Evolutionary conservation across 805 yeast genomes (phyloP).

Genomic region (Teunomyces gatunensis): DNA sequence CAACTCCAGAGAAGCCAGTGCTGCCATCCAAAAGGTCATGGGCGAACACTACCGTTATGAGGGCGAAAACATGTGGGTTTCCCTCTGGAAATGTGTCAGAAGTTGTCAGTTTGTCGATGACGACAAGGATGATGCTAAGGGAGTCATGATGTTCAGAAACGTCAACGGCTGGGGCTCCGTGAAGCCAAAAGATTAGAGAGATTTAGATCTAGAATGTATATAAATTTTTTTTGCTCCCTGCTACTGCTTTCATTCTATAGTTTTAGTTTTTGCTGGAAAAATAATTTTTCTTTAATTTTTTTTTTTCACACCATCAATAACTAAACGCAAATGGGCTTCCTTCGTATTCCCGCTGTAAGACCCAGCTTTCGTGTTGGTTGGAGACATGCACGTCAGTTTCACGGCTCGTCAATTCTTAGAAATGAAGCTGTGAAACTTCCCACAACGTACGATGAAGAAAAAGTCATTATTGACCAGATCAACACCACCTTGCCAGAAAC

Average conservation of each 20-base stretch:
- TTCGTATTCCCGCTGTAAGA: slow-evolving; percentile 3
- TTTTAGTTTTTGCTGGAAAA: no score
- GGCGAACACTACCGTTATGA: slow-evolving; percentile 71
- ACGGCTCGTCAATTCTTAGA: background rate
- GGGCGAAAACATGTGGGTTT: slow-evolving; percentile 71
- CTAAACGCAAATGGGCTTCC: slow-evolving; percentile 1
- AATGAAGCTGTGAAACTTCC: slow-evolving; percentile 21
- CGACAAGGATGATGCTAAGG: slow-evolving; percentile 65
- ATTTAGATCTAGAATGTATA: background rate
- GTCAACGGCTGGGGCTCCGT: slow-evolving; percentile 46
- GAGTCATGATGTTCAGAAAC: slow-evolving; percentile 74
- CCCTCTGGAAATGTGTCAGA: slow-evolving; percentile 63
- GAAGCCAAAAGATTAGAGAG: slow-evolving; percentile 17
- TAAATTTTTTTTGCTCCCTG: background rate
- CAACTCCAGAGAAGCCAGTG: slow-evolving; percentile 78
- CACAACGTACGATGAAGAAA: slow-evolving; percentile 68
- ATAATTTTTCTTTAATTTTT: background rate
- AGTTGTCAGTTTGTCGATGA: slow-evolving; percentile 74
- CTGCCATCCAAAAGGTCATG: slow-evolving; percentile 78
- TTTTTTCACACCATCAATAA: background rate
- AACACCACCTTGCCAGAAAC: slow-evolving; percentile 45
- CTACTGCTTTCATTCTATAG: background rate
- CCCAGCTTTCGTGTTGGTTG: background rate
- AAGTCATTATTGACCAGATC: slow-evolving; percentile 61
- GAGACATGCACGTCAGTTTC: slow-evolving; percentile 4